Conservation (phyloP, 805 yeast species). For the Monosporozyma solicola region DNA sequence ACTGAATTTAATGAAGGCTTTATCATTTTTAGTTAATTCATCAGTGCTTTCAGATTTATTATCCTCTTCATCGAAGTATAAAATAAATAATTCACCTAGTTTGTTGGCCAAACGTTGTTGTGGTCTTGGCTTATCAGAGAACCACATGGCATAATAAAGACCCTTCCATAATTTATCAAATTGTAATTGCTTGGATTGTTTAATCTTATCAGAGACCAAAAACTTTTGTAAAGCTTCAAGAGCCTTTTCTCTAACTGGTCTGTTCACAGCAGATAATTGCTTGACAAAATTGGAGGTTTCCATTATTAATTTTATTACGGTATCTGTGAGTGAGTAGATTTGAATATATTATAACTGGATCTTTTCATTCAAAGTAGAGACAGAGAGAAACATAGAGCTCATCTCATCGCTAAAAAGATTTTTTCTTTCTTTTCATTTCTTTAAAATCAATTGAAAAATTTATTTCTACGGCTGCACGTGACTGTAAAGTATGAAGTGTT, state of each 20-base stretch:
- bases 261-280: conserved; percentile 71
- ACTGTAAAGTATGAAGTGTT: neutral
- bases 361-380: neutral
- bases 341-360: too few relatives aligned
- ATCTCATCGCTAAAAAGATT: conserved; percentile 7
- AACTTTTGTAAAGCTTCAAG: conserved; percentile 54
- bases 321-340: neutral
- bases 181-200: conserved; percentile 40
- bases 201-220: conserved; percentile 38
- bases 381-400: neutral
- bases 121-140: conserved; percentile 84
- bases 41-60: conserved; percentile 8
- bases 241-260: conserved; percentile 67
- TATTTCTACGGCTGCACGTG: neutral
- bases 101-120: conserved; percentile 77
- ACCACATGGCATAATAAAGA: conserved; percentile 93
- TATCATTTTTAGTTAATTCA: conserved; percentile 18
- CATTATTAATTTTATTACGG: conserved; percentile 10
- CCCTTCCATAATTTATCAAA: conserved; percentile 91
- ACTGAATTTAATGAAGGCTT: conserved; percentile 42
- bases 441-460: neutral
- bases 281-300: conserved; percentile 54
- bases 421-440: neutral
- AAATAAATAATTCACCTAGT: conserved; percentile 42
- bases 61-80: conserved; percentile 28